A percentile compares a stretch with the other conserved stretches of the same genome.
Evolutionary conservation across 2,329 filamentous ascomycete species (phyloP).

Genomic region (Sordariomycetes sp.): DNA sequence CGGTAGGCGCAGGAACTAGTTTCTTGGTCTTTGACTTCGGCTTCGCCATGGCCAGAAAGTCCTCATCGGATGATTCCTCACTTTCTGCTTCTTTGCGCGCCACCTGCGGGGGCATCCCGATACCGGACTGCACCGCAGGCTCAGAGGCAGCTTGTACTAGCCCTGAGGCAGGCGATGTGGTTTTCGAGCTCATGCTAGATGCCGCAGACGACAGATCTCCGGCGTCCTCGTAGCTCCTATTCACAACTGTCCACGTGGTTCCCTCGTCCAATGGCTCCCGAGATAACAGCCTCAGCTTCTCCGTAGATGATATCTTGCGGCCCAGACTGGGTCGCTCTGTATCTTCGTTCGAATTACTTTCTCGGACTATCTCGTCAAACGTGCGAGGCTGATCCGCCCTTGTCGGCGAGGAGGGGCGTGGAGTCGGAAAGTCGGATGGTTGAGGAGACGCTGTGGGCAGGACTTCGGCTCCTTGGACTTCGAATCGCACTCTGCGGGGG

Average conservation of each 20-base stretch:
- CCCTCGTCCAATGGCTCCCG: constrained; percentile 39
- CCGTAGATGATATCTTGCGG: constrained; percentile 46
- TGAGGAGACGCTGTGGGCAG: constrained; percentile 49
- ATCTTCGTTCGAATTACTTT: constrained; percentile 27
- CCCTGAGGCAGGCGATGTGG: too few relatives aligned
- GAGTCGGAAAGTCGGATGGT: constrained; percentile 19
- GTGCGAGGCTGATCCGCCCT: constrained; percentile 15
- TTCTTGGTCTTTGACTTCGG: constrained; percentile 16
- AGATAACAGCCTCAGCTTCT: constrained; percentile 42
- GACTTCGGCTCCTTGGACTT: constrained; percentile 51
- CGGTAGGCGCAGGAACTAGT: constrained; percentile 4
- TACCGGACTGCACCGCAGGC: too few relatives aligned
- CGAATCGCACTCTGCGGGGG: constrained; percentile 54
- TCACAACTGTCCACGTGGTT: constrained; percentile 42
- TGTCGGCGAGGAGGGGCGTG: constrained; percentile 13
- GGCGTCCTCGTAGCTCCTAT: constrained; percentile 21
- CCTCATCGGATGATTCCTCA: constrained; percentile 28
- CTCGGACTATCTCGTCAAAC: constrained; percentile 22
- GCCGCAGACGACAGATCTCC: too few relatives aligned
- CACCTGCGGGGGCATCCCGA: not conserved
- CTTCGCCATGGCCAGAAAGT: constrained; percentile 29
- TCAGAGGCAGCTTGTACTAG: too few relatives aligned
- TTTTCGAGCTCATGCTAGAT: too few relatives aligned
- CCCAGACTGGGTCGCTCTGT: constrained; percentile 18
- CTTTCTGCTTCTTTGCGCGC: constrained; percentile 4